Percentiles rank a stretch among this genome's conserved stretches.
Conservation (phyloP, 2,329 filamentous ascomycete genomes). For the Fusarium algeriense region DNA sequence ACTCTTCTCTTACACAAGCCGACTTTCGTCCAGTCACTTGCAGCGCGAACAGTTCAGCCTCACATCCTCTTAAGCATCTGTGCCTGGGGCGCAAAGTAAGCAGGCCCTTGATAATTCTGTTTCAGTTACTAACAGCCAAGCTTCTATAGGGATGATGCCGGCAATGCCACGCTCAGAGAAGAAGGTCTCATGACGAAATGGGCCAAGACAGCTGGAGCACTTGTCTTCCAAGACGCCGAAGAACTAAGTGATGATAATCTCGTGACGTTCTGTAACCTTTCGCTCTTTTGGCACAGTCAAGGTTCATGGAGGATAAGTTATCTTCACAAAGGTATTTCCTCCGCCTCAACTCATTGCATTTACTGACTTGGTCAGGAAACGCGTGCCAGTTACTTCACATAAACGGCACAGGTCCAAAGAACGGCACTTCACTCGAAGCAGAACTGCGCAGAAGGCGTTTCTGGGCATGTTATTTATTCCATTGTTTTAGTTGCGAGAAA, state of each 20-base stretch:
- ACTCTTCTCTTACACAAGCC: slow-evolving; percentile 17
- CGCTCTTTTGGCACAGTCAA: slow-evolving; percentile 41
- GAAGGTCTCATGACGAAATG: slow-evolving; percentile 13
- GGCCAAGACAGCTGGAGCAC: slow-evolving; percentile 26
- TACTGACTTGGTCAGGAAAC: slow-evolving; percentile 7
- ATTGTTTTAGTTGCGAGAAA: slow-evolving; percentile 7
- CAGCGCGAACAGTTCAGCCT: not conserved
- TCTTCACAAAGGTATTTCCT: too few relatives aligned
- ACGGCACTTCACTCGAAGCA: not conserved
- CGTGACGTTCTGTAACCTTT: slow-evolving; percentile 31
- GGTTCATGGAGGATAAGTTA: slow-evolving; percentile 40
- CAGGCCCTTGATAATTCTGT: too few relatives aligned
- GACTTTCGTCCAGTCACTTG: not conserved
- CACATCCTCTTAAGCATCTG: slow-evolving; percentile 33
- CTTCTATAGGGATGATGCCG: slow-evolving; percentile 21
- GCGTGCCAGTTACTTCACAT: slow-evolving; percentile 35
- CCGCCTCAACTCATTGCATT: too few relatives aligned
- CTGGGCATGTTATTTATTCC: slow-evolving; percentile 9
- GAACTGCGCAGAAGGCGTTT: not conserved
- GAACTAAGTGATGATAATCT: slow-evolving; percentile 31
- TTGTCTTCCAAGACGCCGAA: slow-evolving; percentile 28
- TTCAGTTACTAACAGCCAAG: not conserved
- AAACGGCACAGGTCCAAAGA: not conserved
- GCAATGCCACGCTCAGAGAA: not conserved
- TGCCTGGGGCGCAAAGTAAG: slow-evolving; percentile 41